Base-by-base conservation (phyloP, 495 filamentous ascomycete species). In the Xeromyces bisporus region DNA sequence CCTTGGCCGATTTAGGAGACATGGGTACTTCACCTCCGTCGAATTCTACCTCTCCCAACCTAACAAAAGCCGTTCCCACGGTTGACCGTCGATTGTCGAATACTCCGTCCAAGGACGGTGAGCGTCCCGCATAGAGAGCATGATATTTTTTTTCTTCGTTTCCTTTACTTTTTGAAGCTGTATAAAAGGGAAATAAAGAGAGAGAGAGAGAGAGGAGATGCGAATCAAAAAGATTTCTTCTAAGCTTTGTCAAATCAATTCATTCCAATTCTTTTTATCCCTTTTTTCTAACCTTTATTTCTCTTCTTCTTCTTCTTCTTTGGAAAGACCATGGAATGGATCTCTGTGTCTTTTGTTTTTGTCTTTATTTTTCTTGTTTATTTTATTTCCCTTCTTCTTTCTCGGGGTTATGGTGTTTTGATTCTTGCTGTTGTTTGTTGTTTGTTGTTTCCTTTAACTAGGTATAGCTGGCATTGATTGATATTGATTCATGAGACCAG, bases 11-110 rank as follows among this genome's bases (percentile, higher is more conserved):
- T 36, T 52, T 74, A 35, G 70, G 74, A 46, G 58, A 60, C 43
- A 54, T 62, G 50, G 58, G 67, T 23, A 66, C 64, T 25, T 73
- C 70, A 38, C 68, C 71, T 24, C 66, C 71, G 10, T 73, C 69
- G 18, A 58, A 64, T 39, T 56, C 67, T 15, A 66, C 64, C 18
- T 77, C 72, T 16, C 72, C 72, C 27, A 54, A 62, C 28, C 50
- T 62, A 26, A 52, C 55, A 26, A 77, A 74, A 47, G 53, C 64
- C 17, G 58, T 60, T 41, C 67, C 60, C 26, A 60, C 66, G 11
- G 41, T 47, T 29, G 55, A 57, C 41, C 56, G 58, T 39, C 53
- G 53, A 37, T 56, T 55, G 35, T 58, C 62, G 21, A 66, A 67
- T 46, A 60, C 62, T 32, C 62, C 63, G 35, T 56, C 51, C 11